A percentile compares a stretch with the other conserved stretches of the same genome.
phyloP scores from a whole-genome alignment of 2,329 filamentous ascomycete species.

The Fusarium sp. region DNA sequence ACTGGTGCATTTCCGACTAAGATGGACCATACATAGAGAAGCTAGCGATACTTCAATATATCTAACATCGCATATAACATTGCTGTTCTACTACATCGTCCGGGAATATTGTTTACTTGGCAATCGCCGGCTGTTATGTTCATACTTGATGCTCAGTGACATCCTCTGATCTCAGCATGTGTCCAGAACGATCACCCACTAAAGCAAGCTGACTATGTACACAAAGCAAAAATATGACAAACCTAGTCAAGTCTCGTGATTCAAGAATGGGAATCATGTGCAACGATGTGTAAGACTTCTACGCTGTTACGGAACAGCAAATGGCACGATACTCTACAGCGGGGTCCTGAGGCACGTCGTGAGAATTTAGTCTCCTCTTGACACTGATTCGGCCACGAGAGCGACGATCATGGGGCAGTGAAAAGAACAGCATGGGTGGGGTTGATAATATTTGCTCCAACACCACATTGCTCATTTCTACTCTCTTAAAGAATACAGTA shows the following conservation, averaged over 20 bases:
- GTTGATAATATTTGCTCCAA: background rate
- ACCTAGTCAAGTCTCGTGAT: no score
- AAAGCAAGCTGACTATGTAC: no score
- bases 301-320: background rate
- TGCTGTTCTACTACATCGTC: no score
- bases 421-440: no score
- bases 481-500: background rate
- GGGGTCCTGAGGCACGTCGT: background rate
- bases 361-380: constrained; percentile 2
- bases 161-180: background rate
- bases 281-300: fast-evolving
- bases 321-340: background rate
- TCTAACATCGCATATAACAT: background rate
- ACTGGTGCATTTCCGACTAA: background rate
- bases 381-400: background rate
- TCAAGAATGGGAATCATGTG: background rate
- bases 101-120: background rate
- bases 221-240: no score
- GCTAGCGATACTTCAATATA: no score
- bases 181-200: background rate
- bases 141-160: no score
- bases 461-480: no score
- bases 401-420: background rate
- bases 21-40: background rate
- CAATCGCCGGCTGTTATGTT: background rate